Percentiles rank a stretch among this genome's conserved stretches.
phyloP scores from a whole-genome alignment of 495 filamentous ascomycete species.

The Cercophora scortea region DNA sequence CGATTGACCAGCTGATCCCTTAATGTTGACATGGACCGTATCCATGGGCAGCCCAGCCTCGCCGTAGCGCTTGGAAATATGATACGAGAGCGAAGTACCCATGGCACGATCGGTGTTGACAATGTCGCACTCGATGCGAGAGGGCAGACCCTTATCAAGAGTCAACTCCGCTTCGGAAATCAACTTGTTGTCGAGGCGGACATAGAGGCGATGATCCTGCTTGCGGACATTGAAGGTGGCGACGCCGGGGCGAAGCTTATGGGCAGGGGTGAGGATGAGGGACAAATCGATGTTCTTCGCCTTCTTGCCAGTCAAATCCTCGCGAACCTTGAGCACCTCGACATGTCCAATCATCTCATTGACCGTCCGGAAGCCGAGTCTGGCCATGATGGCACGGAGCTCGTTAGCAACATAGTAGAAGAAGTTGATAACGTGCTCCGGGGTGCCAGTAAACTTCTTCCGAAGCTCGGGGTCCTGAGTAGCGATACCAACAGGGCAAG shows the following conservation, averaged over 20 bases:
- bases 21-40: constrained; percentile 95
- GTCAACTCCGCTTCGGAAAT: constrained; percentile 97
- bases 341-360: constrained; percentile 98
- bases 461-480: constrained; percentile 93
- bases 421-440: constrained; percentile 99
- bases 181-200: constrained; percentile 95
- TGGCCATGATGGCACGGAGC: constrained; percentile 96
- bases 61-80: constrained; percentile 88
- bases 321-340: constrained; percentile 78
- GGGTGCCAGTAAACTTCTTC: constrained; percentile 89
- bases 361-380: constrained; percentile 86
- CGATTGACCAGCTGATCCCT: constrained; percentile 97
- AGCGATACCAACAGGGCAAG: constrained; percentile 93
- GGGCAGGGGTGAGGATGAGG: constrained; percentile 91
- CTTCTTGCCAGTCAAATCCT: constrained; percentile 83
- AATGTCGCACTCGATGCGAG: constrained; percentile 93
- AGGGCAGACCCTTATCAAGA: constrained; percentile 90
- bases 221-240: constrained; percentile 98
- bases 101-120: constrained; percentile 96
- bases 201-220: constrained; percentile 91
- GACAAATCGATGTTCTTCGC: constrained; percentile 92
- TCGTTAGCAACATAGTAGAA: constrained; percentile 99
- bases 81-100: constrained; percentile 93
- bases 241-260: constrained; percentile 92
- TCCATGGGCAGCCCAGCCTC: constrained; percentile 87